These are phyloP conservation scores for Boletus pseudopeckii DNA, from an alignment of 768 basidiomycete species.

Conservation along the genomic window DNA sequence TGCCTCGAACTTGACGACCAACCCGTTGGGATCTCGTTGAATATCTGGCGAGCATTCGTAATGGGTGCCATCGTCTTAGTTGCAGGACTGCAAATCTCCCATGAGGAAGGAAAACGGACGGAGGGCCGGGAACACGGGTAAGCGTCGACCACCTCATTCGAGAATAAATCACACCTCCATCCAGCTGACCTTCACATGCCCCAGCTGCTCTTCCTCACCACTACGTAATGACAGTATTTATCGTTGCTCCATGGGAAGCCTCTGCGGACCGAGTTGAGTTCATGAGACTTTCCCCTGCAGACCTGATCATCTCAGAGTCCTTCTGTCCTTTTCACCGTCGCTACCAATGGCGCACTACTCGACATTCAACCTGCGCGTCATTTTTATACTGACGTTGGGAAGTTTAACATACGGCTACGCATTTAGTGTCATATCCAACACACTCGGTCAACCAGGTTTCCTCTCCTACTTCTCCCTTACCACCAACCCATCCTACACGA, in stretches of 20 bases:
- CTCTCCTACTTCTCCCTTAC: not conserved
- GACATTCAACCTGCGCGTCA: not conserved
- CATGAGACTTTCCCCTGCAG: not conserved
- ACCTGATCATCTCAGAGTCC: not conserved
- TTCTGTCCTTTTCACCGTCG: not conserved
- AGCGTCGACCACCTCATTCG: not conserved
- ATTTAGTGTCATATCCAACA: not conserved
- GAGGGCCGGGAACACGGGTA: too few species aligned
- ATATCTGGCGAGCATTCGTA: constrained; percentile 36
- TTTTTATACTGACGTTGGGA: not conserved
- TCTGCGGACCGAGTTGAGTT: not conserved
- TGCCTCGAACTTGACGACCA: not conserved
- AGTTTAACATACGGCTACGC: not conserved
- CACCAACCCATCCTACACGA: not conserved
- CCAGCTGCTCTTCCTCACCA: not conserved
- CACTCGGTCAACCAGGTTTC: not conserved
- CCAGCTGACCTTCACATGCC: not conserved
- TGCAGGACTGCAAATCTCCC: not conserved
- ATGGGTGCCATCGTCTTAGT: constrained; percentile 8
- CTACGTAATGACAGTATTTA: not conserved
- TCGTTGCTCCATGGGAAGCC: not conserved
- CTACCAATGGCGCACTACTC: not conserved
- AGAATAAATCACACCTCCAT: not conserved
- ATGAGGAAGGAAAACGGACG: not conserved
- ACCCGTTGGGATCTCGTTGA: constrained; percentile 34